A percentile compares a stretch with the other conserved stretches of the same genome.
Conservation (phyloP, 768 basidiomycete genomes). For the Candolleomyces eurysporus region DNA sequence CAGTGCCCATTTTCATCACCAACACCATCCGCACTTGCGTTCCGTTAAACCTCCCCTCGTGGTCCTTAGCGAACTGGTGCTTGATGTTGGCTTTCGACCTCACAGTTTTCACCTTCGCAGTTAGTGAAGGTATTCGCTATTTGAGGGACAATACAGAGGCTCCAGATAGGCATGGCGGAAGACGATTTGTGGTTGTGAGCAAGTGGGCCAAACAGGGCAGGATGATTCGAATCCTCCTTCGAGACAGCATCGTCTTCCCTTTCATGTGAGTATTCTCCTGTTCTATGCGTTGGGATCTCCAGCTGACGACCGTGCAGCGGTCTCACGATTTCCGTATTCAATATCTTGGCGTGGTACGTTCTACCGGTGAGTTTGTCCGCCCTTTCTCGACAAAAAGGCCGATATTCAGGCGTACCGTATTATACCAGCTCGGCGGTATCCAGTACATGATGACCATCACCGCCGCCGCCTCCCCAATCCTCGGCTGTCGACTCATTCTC, state of each 20-base stretch:
- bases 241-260: constrained; percentile 1
- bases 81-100: background rate
- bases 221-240: background rate
- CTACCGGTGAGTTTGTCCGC: background rate
- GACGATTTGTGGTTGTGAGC: background rate
- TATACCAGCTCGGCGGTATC: background rate
- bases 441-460: background rate
- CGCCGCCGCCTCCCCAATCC: background rate
- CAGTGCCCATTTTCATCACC: constrained; percentile 4
- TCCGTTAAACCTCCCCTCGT: background rate
- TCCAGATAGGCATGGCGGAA: background rate
- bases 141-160: background rate
- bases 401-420: background rate
- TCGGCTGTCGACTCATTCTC: background rate
- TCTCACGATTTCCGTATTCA: background rate
- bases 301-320: background rate
- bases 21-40: constrained; percentile 5
- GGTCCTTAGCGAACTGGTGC: background rate
- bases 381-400: background rate
- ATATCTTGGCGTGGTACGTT: background rate
- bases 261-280: background rate
- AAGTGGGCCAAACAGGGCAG: background rate
- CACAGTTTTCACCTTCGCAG: background rate
- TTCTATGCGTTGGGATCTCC: background rate
- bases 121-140: background rate